Evolutionary conservation across 306 rosid species (phyloP).

Genomic region (Pueraria montana): DNA sequence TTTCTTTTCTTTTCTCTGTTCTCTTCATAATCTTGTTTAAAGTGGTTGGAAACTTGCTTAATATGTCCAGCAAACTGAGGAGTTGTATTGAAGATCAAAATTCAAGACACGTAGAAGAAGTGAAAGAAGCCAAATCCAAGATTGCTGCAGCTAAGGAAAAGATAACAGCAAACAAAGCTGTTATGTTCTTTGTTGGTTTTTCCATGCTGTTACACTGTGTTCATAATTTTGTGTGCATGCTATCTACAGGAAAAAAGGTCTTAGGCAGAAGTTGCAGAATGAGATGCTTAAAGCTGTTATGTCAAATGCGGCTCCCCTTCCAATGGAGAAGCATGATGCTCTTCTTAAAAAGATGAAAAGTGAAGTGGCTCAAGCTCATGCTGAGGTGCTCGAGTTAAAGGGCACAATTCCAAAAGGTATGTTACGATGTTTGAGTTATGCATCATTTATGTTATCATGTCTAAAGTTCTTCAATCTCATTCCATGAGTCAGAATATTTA

Average conservation of each 20-base stretch:
- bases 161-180: slow-evolving; percentile 34
- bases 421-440: slow-evolving; percentile 34
- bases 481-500: slow-evolving; percentile 2
- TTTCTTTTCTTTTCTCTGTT: not conserved
- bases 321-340: slow-evolving; percentile 43
- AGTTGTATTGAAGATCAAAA: slow-evolving; percentile 47
- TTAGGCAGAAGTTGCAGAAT: slow-evolving; percentile 45
- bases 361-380: slow-evolving; percentile 67
- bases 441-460: not conserved
- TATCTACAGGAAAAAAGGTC: slow-evolving; percentile 45
- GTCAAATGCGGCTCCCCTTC: slow-evolving; percentile 37
- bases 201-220: not conserved
- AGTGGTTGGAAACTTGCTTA: slow-evolving; percentile 9
- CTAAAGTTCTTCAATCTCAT: not conserved
- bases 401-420: slow-evolving; percentile 60
- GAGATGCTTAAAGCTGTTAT: slow-evolving; percentile 57
- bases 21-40: slow-evolving; percentile 29
- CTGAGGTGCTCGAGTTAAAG: slow-evolving; percentile 60
- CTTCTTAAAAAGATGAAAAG: slow-evolving; percentile 55
- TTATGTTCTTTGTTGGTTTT: slow-evolving; percentile 1
- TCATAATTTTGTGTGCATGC: slow-evolving; percentile 9
- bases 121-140: slow-evolving; percentile 47
- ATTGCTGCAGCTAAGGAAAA: slow-evolving; percentile 53
- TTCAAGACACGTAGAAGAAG: slow-evolving; percentile 17
- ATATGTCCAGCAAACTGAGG: slow-evolving; percentile 53